These are phyloP conservation scores for Trichosanthes truncata DNA, from an alignment of 306 rosid genomes.

Conservation along the genomic window DNA sequence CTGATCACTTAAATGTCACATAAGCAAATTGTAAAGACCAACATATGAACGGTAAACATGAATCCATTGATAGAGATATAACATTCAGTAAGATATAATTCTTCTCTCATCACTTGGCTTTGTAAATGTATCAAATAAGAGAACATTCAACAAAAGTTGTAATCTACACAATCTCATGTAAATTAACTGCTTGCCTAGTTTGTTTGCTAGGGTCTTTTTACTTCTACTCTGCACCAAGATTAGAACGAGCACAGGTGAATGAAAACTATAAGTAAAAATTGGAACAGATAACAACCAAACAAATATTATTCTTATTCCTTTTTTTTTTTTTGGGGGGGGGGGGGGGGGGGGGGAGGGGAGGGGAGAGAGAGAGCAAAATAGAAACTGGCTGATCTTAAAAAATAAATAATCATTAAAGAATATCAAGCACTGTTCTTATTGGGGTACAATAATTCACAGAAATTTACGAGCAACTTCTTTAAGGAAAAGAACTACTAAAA, in stretches of 20 bases:
- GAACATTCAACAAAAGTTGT: not conserved
- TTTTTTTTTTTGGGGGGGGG: not conserved
- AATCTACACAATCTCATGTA: not conserved
- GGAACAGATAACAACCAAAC: not conserved
- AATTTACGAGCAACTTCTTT: not conserved
- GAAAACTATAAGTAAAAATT: not conserved
- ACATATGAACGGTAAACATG: not conserved
- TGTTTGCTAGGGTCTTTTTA: not conserved
- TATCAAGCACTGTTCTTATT: not conserved
- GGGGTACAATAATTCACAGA: conserved; percentile 1
- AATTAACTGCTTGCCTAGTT: not conserved
- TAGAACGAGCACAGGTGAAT: not conserved
- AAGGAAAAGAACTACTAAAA: not conserved
- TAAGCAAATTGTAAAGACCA: not conserved
- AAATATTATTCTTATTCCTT: not conserved
- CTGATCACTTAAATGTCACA: conserved; percentile 10
- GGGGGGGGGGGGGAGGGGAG: not conserved
- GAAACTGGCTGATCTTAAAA: not conserved
- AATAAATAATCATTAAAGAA: not conserved
- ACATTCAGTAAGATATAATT: not conserved
- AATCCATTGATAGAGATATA: not conserved
- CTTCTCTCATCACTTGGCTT: not conserved
- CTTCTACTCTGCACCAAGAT: not conserved
- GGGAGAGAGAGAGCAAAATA: not conserved
- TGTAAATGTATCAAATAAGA: not conserved